Base-by-base conservation (phyloP, 257 asterid genomes). In the Eustoma russellianum region DNA sequence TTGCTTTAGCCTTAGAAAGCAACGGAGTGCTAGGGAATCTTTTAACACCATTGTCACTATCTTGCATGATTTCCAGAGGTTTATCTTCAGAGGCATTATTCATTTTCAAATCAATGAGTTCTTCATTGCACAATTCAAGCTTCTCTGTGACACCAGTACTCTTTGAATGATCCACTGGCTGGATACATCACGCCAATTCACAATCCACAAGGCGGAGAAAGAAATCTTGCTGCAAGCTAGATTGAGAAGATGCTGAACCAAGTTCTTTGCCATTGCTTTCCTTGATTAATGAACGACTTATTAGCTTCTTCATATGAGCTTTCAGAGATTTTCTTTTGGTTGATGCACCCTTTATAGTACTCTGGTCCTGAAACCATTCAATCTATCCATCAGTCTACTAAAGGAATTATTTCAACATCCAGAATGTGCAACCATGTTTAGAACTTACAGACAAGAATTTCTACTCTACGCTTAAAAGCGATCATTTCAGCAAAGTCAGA, bases 151-250 rank as follows among this genome's bases (percentile, higher is more conserved):
- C 61, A 18, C 15, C 41, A 55, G 17, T 41, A 45, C 74, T 74
- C 14, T 53, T 57, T 0, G 75, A 76, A 52, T 66, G 61, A 33
- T 74, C 76, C 69, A 66, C 48, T 79, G 77, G 16, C 56, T 68
- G 65, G 65, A 52, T 58, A 65, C 44, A 67, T 70, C 76, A 17
- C 56, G 53, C 7, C 55, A 52, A 17, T 61, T n/a, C 62, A 45
- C 45, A 71, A 24, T 78, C 77, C 10, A 62, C 62, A 71, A 82
- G 95, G 75, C 80, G 93, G 47, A 82, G 60, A 45, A 92, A 85
- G 46, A 74, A 67, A 53, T 77, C 83, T 13, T 83, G 61, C 53
- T 76, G 74, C 70, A 79, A 56, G 47, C 51, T 66, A 6, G 79
- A 28, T 45, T 62, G 63, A n/a, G 67, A 56, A 48, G 43, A 34